Base-by-base conservation (phyloP, 345 rosid genomes). In the Limnanthes douglasii region DNA sequence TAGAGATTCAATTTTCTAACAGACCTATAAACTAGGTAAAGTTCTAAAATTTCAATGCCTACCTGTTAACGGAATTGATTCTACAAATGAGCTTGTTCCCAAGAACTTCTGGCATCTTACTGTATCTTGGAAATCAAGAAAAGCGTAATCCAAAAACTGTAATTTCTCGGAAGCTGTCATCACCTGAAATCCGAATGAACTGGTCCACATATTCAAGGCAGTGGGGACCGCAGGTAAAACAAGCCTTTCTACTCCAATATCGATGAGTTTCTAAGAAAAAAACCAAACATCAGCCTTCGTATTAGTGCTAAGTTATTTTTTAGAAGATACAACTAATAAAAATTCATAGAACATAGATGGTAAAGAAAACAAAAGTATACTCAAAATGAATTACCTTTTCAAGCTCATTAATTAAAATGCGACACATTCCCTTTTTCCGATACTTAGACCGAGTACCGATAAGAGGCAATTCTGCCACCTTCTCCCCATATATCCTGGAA, bases 181-280 rank as follows among this genome's bases (percentile, higher is more conserved):
- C 60, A 56, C 50, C 38, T 78, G 29, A 62, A 76, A 85, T 15
- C 93, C 96, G 58, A 85, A 85, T 14, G 93, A 67, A 24, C 54
- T 43, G 8, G 69, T 81, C 92, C 94, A 86, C 10, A 83, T 61
- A 40, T 64, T 57, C 43, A 86, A 21, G 24, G 66, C 60, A 37
- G 54, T 47, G 31, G 72, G 70, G 56, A 70, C 82, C 48, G 96
- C 94, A 30, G 94, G 92, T 56, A 86, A 53, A 51, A 77, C 53
- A 60, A 86, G 56, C 42, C 67, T 72, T 52, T 81, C 53, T 9
- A 77, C 86, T 55, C 94, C 96, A 51, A 77, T 58, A 41, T 46
- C 53, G 49, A 18, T 45, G 33, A 64, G 65, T 18, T 31, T 51
- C 38, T 21, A 45, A 22, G 17, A 24, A 1, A 38, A 31, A 15